These are phyloP conservation scores for Suhomyces canberraensis DNA, from an alignment of 805 yeast genomes.

Conservation along the genomic window DNA sequence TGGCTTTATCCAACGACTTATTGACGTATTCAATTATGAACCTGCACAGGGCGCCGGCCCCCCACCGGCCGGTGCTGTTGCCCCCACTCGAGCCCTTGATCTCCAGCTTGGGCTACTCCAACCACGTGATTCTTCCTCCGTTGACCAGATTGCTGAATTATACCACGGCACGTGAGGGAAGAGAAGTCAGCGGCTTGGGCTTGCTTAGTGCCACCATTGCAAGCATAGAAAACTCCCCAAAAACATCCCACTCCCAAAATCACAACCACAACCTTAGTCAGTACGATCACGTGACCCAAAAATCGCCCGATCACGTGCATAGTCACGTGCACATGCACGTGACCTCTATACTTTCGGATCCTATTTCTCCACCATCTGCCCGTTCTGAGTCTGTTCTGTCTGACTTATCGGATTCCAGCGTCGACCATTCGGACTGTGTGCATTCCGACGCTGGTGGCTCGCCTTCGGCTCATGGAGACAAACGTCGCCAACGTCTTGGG, in stretches of 20 bases:
- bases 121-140: conserved; percentile 7
- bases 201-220: conserved; percentile 9
- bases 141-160: conserved; percentile 5
- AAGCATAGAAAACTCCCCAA: neutral
- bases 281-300: neutral
- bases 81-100: conserved; percentile 10
- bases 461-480: conserved; percentile 11
- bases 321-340: neutral
- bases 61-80: conserved; percentile 2
- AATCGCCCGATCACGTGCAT: neutral
- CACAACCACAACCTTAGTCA: neutral
- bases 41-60: conserved; percentile 1
- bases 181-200: conserved; percentile 6
- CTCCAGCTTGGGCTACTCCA: neutral
- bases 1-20: conserved; percentile 32
- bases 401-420: conserved; percentile 5
- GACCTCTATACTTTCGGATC: neutral
- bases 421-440: neutral
- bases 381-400: conserved; percentile 18
- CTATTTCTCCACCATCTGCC: conserved; percentile 9
- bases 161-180: conserved; percentile 7
- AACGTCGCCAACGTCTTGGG: conserved; percentile 63
- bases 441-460: conserved; percentile 2
- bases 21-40: conserved; percentile 40
- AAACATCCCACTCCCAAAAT: neutral